Base-by-base conservation (phyloP, 169 alveolate genomes). In the Plasmodium ovale region DNA sequence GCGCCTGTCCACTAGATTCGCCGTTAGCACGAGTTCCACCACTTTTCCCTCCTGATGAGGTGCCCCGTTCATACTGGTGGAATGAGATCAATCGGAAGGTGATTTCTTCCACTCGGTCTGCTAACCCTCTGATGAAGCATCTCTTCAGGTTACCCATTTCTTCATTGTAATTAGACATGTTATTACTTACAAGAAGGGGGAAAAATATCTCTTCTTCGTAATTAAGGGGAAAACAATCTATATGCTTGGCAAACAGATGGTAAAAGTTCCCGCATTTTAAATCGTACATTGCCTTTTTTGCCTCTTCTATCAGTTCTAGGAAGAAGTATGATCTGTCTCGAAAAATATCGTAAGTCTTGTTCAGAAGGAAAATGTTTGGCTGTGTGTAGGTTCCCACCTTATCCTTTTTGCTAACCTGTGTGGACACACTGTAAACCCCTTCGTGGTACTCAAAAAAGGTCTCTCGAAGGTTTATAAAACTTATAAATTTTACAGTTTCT, bases 191-290 rank as follows among this genome's bases (percentile, higher is more conserved):
- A 23, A 74, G 53, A 3, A 74, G 21, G 14, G 88, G 88, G 23
- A 74, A 74, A 0, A 74, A 19, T 33, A 74, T 10, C 33, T 59
- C 67, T 29, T 74, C 88, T 2, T 74, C 88, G 19, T 59, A 74
- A 7, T 59, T 74, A 44, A 74, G 6, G 14, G 88, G 58, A 21
- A 59, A 74, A 33, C 74, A 74, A 2, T 74, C 62, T 42, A n/a
- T 39, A 27, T 59, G 58, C 3, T 47, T 2, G 3, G 51, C 47
- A 25, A 74, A 74, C n/a, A 74, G n/a, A 4, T 74, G 39, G 53
- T 12, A 74, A 59, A 37, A 35, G 27, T 35, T 59, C 0, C 51
- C 53, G 0, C 47, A 23, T 1, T 64, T 60, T 21, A 74, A 33
- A 31, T 64, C 23, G 14, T 59, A 74, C 0, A 37, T 31, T 5